Evolutionary conservation across 768 basidiomycete species (phyloP).

Genomic region (Kwoniella europaea): DNA sequence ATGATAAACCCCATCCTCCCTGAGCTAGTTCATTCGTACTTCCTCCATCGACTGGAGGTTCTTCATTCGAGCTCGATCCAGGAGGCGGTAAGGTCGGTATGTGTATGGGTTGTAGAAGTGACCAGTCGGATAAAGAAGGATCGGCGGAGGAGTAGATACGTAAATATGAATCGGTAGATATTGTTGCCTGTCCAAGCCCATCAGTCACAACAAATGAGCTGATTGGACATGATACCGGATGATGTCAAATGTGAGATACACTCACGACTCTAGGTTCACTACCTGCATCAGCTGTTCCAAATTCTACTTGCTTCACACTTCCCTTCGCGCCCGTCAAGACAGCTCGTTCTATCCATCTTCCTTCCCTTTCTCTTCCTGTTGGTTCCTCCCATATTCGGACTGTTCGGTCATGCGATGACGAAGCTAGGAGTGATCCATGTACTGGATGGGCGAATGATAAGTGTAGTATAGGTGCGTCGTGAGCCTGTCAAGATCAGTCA

Average conservation of each 20-base stretch:
- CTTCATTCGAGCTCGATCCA: constrained; percentile 12
- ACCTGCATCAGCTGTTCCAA: constrained; percentile 71
- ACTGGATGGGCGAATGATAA: constrained; percentile 91
- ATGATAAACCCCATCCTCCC: constrained; percentile 90
- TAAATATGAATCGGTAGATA: constrained; percentile 83
- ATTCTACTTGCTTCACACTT: constrained; percentile 82
- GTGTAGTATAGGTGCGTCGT: constrained; percentile 84
- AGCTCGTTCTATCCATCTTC: constrained; percentile 59
- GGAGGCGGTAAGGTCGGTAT: constrained; percentile 50
- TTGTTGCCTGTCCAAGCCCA: constrained; percentile 69
- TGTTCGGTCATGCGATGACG: constrained; percentile 85
- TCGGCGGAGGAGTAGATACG: constrained; percentile 75
- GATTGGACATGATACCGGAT: not conserved
- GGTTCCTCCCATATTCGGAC: constrained; percentile 89
- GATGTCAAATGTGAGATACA: not conserved
- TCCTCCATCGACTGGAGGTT: constrained; percentile 46
- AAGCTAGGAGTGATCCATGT: constrained; percentile 84
- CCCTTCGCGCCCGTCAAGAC: constrained; percentile 82
- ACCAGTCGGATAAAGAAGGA: constrained; percentile 56
- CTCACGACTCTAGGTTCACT: constrained; percentile 84
- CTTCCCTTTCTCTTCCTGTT: constrained; percentile 27
- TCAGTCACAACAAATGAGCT: not conserved
- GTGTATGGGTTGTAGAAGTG: constrained; percentile 43
- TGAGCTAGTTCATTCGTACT: constrained; percentile 65
- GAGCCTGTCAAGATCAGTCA: constrained; percentile 67